A percentile compares a stretch with the other conserved stretches of the same genome.
phyloP scores from a whole-genome alignment of 495 filamentous ascomycete genomes.

The Hypoxylon cercidicola region DNA sequence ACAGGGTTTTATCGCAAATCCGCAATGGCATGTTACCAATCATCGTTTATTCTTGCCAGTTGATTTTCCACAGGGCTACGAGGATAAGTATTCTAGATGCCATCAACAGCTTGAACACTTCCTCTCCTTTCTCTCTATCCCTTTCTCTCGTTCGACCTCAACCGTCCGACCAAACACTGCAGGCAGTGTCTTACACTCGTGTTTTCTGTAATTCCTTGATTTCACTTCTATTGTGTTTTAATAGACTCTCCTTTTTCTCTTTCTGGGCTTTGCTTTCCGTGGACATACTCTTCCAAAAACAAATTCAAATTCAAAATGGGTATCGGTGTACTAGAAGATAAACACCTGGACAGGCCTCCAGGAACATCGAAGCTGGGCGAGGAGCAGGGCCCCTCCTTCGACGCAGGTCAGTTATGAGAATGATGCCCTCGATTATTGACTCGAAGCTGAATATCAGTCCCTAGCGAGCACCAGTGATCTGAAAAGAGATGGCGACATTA shows the following conservation, averaged over 20 bases:
- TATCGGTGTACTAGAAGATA: constrained; percentile 38
- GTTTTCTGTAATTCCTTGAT: constrained; percentile 8
- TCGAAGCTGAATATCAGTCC: constrained; percentile 11
- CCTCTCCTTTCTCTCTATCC: constrained; percentile 12
- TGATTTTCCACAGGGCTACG: constrained; percentile 18
- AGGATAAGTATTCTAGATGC: constrained; percentile 29
- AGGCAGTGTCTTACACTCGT: constrained; percentile 32
- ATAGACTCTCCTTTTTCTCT: background rate
- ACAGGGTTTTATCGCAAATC: constrained; percentile 11
- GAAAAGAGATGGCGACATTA: constrained; percentile 52
- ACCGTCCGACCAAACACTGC: constrained; percentile 28
- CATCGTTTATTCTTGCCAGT: constrained; percentile 19
- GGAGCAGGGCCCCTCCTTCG: constrained; percentile 13
- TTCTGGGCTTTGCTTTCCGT: background rate
- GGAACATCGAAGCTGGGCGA: constrained; percentile 42
- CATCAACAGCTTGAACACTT: background rate
- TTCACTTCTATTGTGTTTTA: constrained; percentile 7
- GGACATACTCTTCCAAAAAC: no score
- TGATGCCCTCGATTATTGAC: background rate
- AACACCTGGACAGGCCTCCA: constrained; percentile 36
- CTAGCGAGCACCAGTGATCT: constrained; percentile 28
- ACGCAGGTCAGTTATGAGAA: constrained; percentile 23
- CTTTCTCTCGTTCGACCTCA: constrained; percentile 10
- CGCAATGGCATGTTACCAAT: constrained; percentile 24
- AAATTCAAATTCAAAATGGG: constrained; percentile 41